Percentiles rank a stretch among this genome's conserved stretches.
These are phyloP conservation scores for Aspergillus ruber DNA, from an alignment of 2,329 filamentous ascomycete species.

Conservation along the genomic window DNA sequence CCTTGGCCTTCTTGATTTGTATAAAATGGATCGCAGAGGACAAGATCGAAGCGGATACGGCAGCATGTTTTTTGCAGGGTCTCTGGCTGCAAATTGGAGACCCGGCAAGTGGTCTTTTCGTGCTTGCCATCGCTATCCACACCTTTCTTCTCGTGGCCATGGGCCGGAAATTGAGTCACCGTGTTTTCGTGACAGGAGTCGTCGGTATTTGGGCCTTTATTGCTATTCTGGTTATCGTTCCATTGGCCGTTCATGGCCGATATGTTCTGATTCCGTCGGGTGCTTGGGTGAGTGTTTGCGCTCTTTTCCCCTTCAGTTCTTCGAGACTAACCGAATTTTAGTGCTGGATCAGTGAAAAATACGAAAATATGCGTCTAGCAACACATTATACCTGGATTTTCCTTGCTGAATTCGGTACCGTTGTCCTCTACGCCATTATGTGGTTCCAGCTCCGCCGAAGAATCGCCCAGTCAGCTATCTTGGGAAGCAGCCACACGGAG, in stretches of 20 bases:
- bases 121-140: slow-evolving; percentile 50
- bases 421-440: slow-evolving; percentile 44
- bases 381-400: slow-evolving; percentile 52
- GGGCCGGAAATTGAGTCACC: slow-evolving; percentile 41
- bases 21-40: slow-evolving; percentile 42
- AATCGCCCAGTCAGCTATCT: slow-evolving; percentile 33
- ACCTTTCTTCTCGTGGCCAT: slow-evolving; percentile 46
- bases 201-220: slow-evolving; percentile 43
- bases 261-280: slow-evolving; percentile 44
- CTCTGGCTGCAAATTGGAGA: slow-evolving; percentile 50
- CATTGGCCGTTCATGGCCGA: slow-evolving; percentile 37
- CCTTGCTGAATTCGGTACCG: slow-evolving; percentile 46
- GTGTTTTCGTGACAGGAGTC: slow-evolving; percentile 40
- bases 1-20: slow-evolving; percentile 45
- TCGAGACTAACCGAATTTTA: slow-evolving; percentile 6
- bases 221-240: slow-evolving; percentile 41
- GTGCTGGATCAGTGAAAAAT: slow-evolving; percentile 33
- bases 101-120: slow-evolving; percentile 47
- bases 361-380: slow-evolving; percentile 43
- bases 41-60: slow-evolving; percentile 39
- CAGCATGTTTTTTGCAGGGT: slow-evolving; percentile 46
- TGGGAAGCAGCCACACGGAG: slow-evolving; percentile 30
- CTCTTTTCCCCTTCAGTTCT: neutral
- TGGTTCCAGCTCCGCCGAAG: slow-evolving; percentile 44
- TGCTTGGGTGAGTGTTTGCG: slow-evolving; percentile 36